A percentile compares a stretch with the other conserved stretches of the same genome.
phyloP scores from a whole-genome alignment of 345 rosid species.

The Melaleuca alternifolia region DNA sequence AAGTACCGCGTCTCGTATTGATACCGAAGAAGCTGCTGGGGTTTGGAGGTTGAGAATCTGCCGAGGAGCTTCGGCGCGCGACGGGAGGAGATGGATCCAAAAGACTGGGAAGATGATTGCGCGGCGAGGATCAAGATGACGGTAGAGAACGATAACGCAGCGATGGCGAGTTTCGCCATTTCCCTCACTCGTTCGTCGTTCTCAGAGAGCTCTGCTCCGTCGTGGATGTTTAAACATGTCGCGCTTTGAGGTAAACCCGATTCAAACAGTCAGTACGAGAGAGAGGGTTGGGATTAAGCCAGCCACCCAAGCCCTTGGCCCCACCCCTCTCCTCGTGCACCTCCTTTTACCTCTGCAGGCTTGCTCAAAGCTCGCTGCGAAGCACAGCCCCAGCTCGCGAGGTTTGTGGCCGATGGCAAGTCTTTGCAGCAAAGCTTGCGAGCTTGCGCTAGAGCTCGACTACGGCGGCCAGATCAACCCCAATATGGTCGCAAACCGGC shows the following conservation, averaged over 20 bases:
- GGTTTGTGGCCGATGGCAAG: too few relatives aligned
- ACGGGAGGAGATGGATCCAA: background rate
- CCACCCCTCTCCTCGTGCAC: background rate
- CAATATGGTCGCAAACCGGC: background rate
- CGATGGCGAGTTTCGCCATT: conserved; percentile 20
- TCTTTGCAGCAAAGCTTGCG: too few relatives aligned
- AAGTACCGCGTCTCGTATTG: conserved; percentile 49
- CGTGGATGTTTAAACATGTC: background rate
- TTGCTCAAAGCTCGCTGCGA: background rate
- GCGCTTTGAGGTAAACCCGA: too few relatives aligned
- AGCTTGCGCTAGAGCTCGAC: background rate
- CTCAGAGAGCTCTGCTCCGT: background rate
- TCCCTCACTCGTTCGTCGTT: background rate
- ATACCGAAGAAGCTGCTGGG: background rate
- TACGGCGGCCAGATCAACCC: rapidly evolving
- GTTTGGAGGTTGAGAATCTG: background rate
- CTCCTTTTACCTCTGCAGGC: background rate
- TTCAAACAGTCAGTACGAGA: too few relatives aligned
- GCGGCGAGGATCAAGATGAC: conserved; percentile 6
- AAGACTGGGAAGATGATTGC: conserved; percentile 7
- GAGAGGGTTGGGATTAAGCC: too few relatives aligned
- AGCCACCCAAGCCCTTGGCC: background rate
- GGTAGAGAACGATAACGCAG: background rate
- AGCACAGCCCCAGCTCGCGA: too few relatives aligned
- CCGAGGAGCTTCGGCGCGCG: conserved; percentile 33